Evolutionary conservation across 208 protist species (phyloP).

Genomic region (Trichomonas vaginalis): DNA sequence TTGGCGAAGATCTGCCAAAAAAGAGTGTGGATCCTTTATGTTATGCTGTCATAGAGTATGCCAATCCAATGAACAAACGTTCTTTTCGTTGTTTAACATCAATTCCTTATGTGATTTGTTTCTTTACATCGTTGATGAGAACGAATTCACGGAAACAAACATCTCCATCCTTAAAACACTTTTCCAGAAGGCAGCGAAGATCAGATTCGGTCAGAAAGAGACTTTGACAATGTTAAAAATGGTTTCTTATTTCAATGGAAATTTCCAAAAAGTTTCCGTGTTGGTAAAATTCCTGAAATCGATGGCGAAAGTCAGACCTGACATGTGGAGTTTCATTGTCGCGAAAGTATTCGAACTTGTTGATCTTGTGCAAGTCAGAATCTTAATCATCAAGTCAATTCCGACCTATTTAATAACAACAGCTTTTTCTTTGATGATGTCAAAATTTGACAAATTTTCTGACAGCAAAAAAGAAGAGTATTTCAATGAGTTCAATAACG

Average conservation of each 20-base stretch:
- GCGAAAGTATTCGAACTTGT: neutral
- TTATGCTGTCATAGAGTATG: neutral
- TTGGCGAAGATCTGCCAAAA: neutral
- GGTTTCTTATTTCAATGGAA: neutral
- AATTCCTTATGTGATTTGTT: neutral
- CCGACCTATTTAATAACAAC: neutral
- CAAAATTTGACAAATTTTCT: neutral
- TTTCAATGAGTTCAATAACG: neutral
- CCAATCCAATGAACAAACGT: neutral
- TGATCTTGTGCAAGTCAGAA: neutral
- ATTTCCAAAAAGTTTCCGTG: neutral
- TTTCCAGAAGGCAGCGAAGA: neutral
- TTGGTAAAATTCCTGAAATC: neutral
- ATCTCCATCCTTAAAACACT: neutral
- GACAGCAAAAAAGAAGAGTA: neutral
- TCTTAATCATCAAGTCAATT: neutral
- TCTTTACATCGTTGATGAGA: neutral
- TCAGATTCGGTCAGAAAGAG: neutral
- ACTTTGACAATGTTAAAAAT: neutral
- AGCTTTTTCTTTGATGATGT: neutral
- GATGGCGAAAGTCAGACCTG: neutral
- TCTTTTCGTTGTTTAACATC: neutral
- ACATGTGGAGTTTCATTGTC: neutral
- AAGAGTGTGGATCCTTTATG: neutral
- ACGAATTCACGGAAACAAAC: neutral